Base-by-base conservation (phyloP, 148 eudicot genomes). In the Chenopodium album region DNA sequence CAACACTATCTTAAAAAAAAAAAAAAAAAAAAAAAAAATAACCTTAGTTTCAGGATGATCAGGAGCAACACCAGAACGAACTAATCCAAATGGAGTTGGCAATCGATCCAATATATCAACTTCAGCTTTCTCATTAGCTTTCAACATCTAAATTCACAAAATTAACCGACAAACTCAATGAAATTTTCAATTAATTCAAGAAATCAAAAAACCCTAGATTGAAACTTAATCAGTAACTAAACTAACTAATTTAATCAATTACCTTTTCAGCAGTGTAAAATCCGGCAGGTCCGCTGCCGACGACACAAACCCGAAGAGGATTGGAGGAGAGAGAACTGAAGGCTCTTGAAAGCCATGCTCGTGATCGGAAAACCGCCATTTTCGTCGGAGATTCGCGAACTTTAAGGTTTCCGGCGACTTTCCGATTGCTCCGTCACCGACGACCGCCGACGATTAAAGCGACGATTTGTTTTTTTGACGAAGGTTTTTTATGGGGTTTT, bases 31-130 rank as follows among this genome's bases (percentile, higher is more conserved):
- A 9, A 73, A 62, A 19, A 9, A 73, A 62, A 19, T 64, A 76
- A 34, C 98, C 95, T 95, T 95, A 1, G 99, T 95, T 84, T 95
- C 97, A 47, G 94, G 99, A 89, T 95, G 98, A 89, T 95, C 99
- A 52, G 99, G 98, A 29, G 98, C 99, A 75, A 95, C 99, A 9
- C 99, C 99, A 9, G 95, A 91, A 17, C 99, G 92, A 17, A 96
- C 90, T 60, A 96, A 85, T 71, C 98, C 99, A 82, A 91, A 96
- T 0, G 99, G 98, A 3, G 95, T 90, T 1, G 98, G 99, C 79
- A 96, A 83, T 70, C 99, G 86, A 84, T 95, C 99, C 83, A 95
- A 80, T 23, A 95, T 83, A 86, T 95, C 99, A 83, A 95, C 93
- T 90, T 95, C 90, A 1, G 90, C 97, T 75, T 78, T 81, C 80